phyloP scores from a whole-genome alignment of 306 rosid species.

The Fragaria ananassa region DNA sequence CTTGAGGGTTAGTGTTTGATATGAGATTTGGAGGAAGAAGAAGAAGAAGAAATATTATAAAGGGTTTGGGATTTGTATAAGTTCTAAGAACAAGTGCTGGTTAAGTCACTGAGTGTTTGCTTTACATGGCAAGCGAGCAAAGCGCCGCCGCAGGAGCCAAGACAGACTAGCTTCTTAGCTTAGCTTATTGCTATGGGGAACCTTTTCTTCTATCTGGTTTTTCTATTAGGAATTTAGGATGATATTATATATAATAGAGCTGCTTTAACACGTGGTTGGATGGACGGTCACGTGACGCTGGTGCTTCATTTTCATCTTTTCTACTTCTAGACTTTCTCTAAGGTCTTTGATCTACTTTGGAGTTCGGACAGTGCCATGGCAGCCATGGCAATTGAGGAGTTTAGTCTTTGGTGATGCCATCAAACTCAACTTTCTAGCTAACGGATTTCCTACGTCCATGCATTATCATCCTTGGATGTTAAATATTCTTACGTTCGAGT shows the following conservation, averaged over 20 bases:
- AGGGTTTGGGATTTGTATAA: background rate
- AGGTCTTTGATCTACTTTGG: background rate
- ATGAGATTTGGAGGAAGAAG: background rate
- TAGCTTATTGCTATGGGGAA: background rate
- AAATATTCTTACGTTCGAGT: background rate
- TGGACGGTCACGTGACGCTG: conserved; percentile 47
- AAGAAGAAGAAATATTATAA: conserved; percentile 4
- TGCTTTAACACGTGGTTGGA: conserved; percentile 41
- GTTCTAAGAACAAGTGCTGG: conserved; percentile 27
- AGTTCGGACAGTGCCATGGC: background rate
- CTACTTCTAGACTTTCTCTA: background rate
- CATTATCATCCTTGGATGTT: background rate
- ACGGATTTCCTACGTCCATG: background rate
- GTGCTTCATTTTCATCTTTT: conserved; percentile 20
- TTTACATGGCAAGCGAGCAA: conserved; percentile 16
- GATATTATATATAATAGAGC: conserved; percentile 3
- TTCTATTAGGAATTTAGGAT: background rate
- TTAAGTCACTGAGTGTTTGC: conserved; percentile 21
- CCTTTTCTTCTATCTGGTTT: background rate
- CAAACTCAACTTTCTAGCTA: background rate
- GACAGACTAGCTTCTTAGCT: background rate
- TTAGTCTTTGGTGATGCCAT: background rate
- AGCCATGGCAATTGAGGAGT: background rate
- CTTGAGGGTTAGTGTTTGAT: background rate
- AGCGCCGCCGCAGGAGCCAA: conserved; percentile 46